Base-by-base conservation (phyloP, 148 eudicot genomes). In the Spergularia marina region DNA sequence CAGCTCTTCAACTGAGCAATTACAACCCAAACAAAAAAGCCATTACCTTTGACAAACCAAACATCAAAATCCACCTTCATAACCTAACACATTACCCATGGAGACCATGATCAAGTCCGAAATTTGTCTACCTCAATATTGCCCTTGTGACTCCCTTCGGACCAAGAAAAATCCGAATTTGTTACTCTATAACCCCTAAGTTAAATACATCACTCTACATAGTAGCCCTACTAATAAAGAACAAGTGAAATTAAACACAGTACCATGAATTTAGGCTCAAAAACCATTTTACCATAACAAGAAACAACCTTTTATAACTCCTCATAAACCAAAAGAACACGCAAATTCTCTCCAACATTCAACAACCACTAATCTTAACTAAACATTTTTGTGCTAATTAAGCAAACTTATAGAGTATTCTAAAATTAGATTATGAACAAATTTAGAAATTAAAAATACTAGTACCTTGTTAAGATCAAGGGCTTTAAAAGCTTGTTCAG, bases 401-500 rank as follows among this genome's bases (percentile, higher is more conserved):
- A 55, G 34, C 47, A 25, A 14, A 25, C 15, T 41, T 41, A 12
- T 5, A 49, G 23, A 9, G 13, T 25, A 53, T 10, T 53, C 12
- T n/a, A 9, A 1, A 20, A 68, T 53, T 8, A 39, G 8, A 13
- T 12, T 34, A 30, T 8, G 14, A 30, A 39, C 12, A 71, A 1
- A 10, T 18, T 12, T 36, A 52, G 18, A 53, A 47, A 21, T n/a
- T 30, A 73, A 36, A 74, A 71, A 53, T 17, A 21, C 5, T 23
- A 23, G 25, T 23, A 94, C 98, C 96, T 92, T 90, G 62, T 90
- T 90, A 55, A 94, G 92, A 82, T 94, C 97, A 90, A 94, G 97
- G 69, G 97, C 97, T 82, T 88, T 90, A 74, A 92, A 94, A 76
- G 94, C 68, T 73, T 83, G 87, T 70, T 91, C 97, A 52, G 85